Base-by-base conservation (phyloP, 345 rosid species). In the Aegle marmelos region DNA sequence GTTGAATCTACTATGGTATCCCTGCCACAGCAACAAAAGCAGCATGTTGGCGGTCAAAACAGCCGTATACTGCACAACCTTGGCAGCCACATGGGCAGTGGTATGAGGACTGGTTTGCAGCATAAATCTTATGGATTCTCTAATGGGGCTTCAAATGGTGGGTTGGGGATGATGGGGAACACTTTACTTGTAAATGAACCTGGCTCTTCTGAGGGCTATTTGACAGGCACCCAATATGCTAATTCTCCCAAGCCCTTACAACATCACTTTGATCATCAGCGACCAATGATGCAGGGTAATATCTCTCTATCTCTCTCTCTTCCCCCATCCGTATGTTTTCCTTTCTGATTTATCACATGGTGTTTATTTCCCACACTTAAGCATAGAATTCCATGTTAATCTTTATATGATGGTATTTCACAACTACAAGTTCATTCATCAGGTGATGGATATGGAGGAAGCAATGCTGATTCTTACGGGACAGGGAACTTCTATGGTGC, bases 371-470 rank as follows among this genome's bases (percentile, higher is more conserved):
- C 27, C n/a, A 28, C 28, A n/a, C 24, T n/a, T 59, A 22, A 53
- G n/a, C 41, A 57, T 25, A 14, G 41, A 68, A 27, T 16, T 50
- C 56, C 37, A 64, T 74, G 75, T 81, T 72, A 68, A 56, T 69
- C 62, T 77, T 67, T 22, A 77, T 39, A 54, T 65, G 17, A 63
- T 45, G 8, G 70, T 50, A 74, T 79, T 63, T 77, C 70, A 83
- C 58, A 65, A 39, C 59, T 37, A 66, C 62, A 48, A 59, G 76
- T 75, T 67, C 33, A 30, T 76, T 73, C 82, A 39, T 83, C 89
- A 95, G 99, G 93, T 83, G 97, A 90, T 83, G 94, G 88, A 60
- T 87, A 84, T 89, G 90, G 89, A 81, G 56, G 87, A 79, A 80
- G 73, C 80, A 86, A 72, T 83, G 80, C 87, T 68, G 93, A 89